Evolutionary conservation across 306 rosid genomes (phyloP).

Genomic region (Quercus wislizeni): DNA sequence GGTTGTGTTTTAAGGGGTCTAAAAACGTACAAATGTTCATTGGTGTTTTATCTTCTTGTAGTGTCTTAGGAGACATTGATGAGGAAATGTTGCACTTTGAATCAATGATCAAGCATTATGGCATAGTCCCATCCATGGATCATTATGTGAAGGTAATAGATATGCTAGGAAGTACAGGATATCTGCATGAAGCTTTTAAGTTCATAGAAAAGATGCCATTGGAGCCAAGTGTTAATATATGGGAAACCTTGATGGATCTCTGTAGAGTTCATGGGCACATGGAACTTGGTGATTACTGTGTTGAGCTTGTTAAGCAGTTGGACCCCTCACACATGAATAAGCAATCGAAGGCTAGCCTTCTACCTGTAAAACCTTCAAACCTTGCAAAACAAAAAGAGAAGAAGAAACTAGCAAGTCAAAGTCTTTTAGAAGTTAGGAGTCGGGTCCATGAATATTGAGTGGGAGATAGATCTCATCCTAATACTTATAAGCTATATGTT

Average conservation of each 20-base stretch:
- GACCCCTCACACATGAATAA: slow-evolving; percentile 57
- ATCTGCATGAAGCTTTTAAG: slow-evolving; percentile 72
- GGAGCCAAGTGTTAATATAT: slow-evolving; percentile 45
- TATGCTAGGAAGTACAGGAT: slow-evolving; percentile 71
- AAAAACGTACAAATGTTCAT: slow-evolving; percentile 33
- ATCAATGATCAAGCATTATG: too few species aligned
- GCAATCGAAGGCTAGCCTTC: slow-evolving; percentile 63
- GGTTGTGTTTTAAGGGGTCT: too few species aligned
- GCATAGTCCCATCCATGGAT: too few species aligned
- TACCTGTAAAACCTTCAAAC: slow-evolving; percentile 54
- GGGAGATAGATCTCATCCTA: slow-evolving; percentile 25
- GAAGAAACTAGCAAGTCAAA: slow-evolving; percentile 49
- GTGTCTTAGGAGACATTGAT: not conserved
- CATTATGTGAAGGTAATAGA: slow-evolving; percentile 48
- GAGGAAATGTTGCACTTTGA: too few species aligned
- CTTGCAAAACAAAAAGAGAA: slow-evolving; percentile 53
- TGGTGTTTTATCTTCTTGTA: slow-evolving; percentile 62
- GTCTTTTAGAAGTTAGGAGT: slow-evolving; percentile 64
- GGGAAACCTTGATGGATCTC: slow-evolving; percentile 75
- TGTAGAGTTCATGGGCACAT: slow-evolving; percentile 72
- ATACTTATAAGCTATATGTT: slow-evolving; percentile 51
- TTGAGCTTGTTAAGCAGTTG: slow-evolving; percentile 62
- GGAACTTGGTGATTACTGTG: slow-evolving; percentile 75
- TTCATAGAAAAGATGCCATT: slow-evolving; percentile 32
- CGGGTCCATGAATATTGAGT: slow-evolving; percentile 81